phyloP scores from a whole-genome alignment of 163 green algal genomes.

The Scenedesmus sp. region DNA sequence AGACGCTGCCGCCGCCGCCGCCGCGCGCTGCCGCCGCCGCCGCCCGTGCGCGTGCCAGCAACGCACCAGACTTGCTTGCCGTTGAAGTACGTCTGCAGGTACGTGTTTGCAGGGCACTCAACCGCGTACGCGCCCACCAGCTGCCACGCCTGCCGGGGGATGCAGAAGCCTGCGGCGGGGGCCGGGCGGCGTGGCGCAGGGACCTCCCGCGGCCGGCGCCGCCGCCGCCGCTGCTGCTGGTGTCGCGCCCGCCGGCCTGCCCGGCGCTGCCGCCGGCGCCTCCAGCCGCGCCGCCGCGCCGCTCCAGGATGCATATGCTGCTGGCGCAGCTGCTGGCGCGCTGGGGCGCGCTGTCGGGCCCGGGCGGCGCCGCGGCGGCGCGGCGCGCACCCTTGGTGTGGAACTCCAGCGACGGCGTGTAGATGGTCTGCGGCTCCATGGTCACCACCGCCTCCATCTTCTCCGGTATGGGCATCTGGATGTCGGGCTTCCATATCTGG shows the following conservation, averaged over 20 bases:
- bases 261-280: no score
- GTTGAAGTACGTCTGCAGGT: slow-evolving; percentile 44
- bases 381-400: slow-evolving; percentile 27
- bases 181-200: not conserved
- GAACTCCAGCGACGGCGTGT: slow-evolving; percentile 15
- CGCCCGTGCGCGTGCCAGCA: not conserved
- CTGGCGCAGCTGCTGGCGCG: not conserved
- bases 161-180: slow-evolving; percentile 22
- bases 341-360: not conserved
- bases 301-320: no score
- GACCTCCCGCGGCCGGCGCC: not conserved
- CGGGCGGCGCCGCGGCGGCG: no score
- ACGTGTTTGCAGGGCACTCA: slow-evolving; percentile 34
- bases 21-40: not conserved
- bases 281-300: no score
- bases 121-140: slow-evolving; percentile 31
- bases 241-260: no score
- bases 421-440: slow-evolving; percentile 9
- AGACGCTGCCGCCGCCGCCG: not conserved
- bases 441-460: not conserved
- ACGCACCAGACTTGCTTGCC: slow-evolving; percentile 40
- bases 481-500: slow-evolving; percentile 25
- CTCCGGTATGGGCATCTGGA: slow-evolving; percentile 31
- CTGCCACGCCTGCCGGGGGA: slow-evolving; percentile 22
- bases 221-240: slow-evolving; percentile 17